Base-by-base conservation (phyloP, 805 yeast genomes). In the Teunomyces stri region DNA sequence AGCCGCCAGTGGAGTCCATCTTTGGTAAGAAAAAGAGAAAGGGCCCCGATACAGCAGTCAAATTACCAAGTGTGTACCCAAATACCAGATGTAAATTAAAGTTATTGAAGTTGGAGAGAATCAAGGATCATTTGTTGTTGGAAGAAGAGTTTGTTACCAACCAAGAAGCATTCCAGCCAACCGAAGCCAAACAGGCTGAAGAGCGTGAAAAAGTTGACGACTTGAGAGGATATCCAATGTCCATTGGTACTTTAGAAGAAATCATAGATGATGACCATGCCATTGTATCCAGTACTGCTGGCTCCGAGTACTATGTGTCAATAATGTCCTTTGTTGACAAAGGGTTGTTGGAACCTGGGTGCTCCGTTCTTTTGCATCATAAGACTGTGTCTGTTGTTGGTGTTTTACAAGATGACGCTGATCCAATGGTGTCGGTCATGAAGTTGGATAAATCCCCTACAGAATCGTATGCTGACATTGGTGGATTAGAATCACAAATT, bases 191-290 rank as follows among this genome's bases (percentile, higher is more conserved):
- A 68, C 96, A 91, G 62, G 95, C 89, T 21, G 99, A 94, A 66
- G 99, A 94, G 69, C 79, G 97, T 57, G 91, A 89, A 57, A 90
- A 91, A 66, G 85, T 94, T 48, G 98, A 94, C 64, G 97, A 91
- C 57, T 80, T 94, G 61, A 84, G 99, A 68, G 99, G 99, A 5
- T 83, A 89, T 38, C 99, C 99, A 47, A 85, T 94, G 87, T 85
- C 96, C 35, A 87, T 94, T 51, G 99, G 99, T 43, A 90, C 97
- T 2, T 76, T 94, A 60, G 99, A 94, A 65, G 99, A 94, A 72
- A 89, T 94, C 51, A 89, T 94, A 57, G 99, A 94, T 64, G 99
- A 94, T 68, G 99, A 94, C 65, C 99, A 94, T 69, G 99, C 99
- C 15, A 94, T 94, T 74, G 97, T 94, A 39, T 89, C 97, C 41